Conservation (phyloP, 805 yeast genomes). For the Yueomyces sinensis region DNA sequence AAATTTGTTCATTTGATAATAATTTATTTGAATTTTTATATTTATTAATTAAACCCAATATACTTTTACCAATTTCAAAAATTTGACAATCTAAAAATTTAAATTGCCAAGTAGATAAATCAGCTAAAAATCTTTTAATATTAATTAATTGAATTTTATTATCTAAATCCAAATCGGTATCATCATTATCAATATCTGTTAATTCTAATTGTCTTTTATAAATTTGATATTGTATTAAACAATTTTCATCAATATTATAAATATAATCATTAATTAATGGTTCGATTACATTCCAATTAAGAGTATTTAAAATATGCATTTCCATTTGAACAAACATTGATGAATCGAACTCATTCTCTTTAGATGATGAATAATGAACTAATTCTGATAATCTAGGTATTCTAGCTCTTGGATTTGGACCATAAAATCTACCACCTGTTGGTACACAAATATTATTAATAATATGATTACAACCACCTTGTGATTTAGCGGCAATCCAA, state of each 20-base stretch:
- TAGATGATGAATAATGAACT: slow-evolving; percentile 53
- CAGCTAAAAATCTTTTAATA: slow-evolving; percentile 35
- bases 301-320: slow-evolving; percentile 50
- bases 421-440: slow-evolving; percentile 44
- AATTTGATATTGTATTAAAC: slow-evolving; percentile 25
- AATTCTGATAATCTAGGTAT: slow-evolving; percentile 62
- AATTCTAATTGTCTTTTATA: slow-evolving; percentile 19
- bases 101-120: slow-evolving; percentile 33
- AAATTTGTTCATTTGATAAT: slow-evolving; percentile 10
- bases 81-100: slow-evolving; percentile 24
- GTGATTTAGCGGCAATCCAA: slow-evolving; percentile 80
- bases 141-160: slow-evolving; percentile 25
- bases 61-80: slow-evolving; percentile 16
- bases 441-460: slow-evolving; percentile 34
- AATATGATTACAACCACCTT: slow-evolving; percentile 59
- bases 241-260: slow-evolving; percentile 29
- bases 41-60: slow-evolving; percentile 14
- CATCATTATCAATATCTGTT: slow-evolving; percentile 2
- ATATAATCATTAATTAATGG: slow-evolving; percentile 41
- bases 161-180: slow-evolving; percentile 3
- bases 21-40: slow-evolving; percentile 7
- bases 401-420: slow-evolving; percentile 60
- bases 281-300: slow-evolving; percentile 58
- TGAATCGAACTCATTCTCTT: slow-evolving; percentile 42
- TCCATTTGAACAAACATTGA: slow-evolving; percentile 61